Evolutionary conservation across 108 stramenopile genomes (phyloP), one percentile per base, ranked within the genome.

Genomic region (Pseudonitzschia delicatissima): DNA sequence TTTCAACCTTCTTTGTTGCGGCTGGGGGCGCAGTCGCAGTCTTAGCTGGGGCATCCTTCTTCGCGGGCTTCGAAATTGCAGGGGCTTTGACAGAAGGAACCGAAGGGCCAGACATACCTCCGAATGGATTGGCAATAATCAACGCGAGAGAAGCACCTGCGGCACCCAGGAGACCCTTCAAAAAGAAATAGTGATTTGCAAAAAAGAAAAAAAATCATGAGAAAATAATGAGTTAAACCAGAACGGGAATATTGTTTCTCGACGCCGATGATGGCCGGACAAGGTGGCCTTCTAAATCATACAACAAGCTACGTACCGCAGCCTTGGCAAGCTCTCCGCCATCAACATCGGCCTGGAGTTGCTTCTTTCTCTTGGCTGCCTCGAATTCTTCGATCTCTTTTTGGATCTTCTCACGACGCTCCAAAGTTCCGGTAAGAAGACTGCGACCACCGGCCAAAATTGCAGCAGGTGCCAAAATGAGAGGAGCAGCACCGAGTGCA

Each of bases 401-500:
- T 63, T 89, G 83, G 59, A 93, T 93, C 71, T 76, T 47, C 18
- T 74, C 86, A 64, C 91, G 77, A 39, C 85, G 72, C 29, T 78
- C 76, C 51, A 59, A 57, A 26, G 91, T 92, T 27, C 77, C 80
- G 2, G 76, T 29, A 35, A 92, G 62, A 23, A 85, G 53, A 42
- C 71, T 61, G 25, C 91, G 75, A 40, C 84, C 88, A 60, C 82
- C 88, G 35, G 62, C 62, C 52, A 92, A 77, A n/a, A 81, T 81
- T 9, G 69, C 67, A 45, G 89, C 12, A 23, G 88, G 88, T 35
- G 76, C 84, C 26, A 82, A 72, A 17, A 89, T 6, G 31, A 92
- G 82, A 40, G 91, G 91, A 60, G 91, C 91, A 40, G 79, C 88
- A 60, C 91, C 91, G 33, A 92, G 72, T 23, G 88, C 91, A 50